Base-by-base conservation (phyloP, 805 yeast genomes). In the Candida sphagnicola region DNA sequence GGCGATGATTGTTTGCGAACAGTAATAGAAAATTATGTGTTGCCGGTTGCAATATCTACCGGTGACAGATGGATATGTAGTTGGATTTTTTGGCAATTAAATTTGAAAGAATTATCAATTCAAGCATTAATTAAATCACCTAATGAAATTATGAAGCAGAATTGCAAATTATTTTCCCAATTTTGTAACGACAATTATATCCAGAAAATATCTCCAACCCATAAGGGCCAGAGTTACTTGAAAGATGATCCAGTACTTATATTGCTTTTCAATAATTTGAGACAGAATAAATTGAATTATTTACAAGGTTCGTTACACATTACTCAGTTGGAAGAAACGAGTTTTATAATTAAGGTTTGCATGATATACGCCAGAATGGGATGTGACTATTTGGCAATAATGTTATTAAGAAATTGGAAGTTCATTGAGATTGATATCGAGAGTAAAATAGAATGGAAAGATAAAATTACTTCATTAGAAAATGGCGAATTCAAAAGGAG, bases 341-440 rank as follows among this genome's bases (percentile, higher is more conserved):
- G 71, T 4, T 80, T 82, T 50, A 72, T 89, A 12, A 51, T 76
- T 10, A 76, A 80, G 45, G 82, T 82, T 5, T 72, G 85, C 5
- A 65, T 73, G 26, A 82, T 88, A 44, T 85, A 88, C 51, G 71
- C 78, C 12, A 69, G 95, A 41, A 87, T 90, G 96, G 98, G 98
- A 0, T 90, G 98, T 61, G 95, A 90, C 50, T 76, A 80, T 43
- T 57, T 91, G 30, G 80, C 89, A 0, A 53, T 85, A 17, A 72
- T 78, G 37, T 56, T 89, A 33, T 65, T 83, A 1, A 68, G 67
- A 34, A 77, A 75, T 43, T 90, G 96, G 96, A 62, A 62, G 21
- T 89, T 88, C 52, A 39, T 48, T 28, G 44, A 47, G 28, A 44
- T 35, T 18, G 50, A 45, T 12, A 33, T 19, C 15, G 38, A 35